Percentiles rank a stretch among this genome's conserved stretches.
phyloP scores from a whole-genome alignment of 106 monocot species.

The Allium cepa region DNA sequence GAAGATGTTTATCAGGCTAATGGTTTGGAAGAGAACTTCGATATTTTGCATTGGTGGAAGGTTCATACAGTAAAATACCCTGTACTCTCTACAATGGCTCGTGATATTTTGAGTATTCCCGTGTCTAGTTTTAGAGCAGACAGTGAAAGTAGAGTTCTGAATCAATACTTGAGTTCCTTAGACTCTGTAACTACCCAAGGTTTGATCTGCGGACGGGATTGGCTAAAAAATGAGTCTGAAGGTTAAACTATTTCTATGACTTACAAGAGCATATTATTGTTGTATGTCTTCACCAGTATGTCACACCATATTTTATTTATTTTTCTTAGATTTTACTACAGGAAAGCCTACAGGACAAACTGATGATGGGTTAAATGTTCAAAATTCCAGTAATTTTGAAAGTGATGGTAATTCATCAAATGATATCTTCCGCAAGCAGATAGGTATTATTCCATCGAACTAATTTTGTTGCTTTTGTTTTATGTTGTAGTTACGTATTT shows the following conservation, averaged over 20 bases:
- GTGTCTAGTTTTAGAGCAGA: conserved; percentile 29
- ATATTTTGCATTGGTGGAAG: conserved; percentile 61
- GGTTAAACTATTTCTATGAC: conserved; percentile 14
- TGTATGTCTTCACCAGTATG: too few relatives aligned
- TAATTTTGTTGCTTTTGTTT: too few relatives aligned
- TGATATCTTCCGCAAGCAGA: too few relatives aligned
- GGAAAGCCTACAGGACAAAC: too few relatives aligned
- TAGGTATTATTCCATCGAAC: too few relatives aligned
- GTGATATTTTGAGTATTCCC: conserved; percentile 45
- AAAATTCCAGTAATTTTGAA: too few relatives aligned
- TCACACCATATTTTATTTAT: too few relatives aligned
- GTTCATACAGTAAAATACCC: conserved; percentile 54
- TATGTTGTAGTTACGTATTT: too few relatives aligned
- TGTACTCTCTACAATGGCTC: conserved; percentile 49
- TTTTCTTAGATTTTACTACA: too few relatives aligned
- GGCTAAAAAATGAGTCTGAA: conserved; percentile 49
- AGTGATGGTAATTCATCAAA: too few relatives aligned
- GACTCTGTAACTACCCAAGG: conserved; percentile 33
- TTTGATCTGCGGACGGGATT: conserved; percentile 56
- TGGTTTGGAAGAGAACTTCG: conserved; percentile 35
- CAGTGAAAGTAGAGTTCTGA: conserved; percentile 26
- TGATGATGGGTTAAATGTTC: too few relatives aligned
- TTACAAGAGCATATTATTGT: too few relatives aligned
- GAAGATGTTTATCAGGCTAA: conserved; percentile 39
- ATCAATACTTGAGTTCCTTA: conserved; percentile 36